Evolutionary conservation across 2,329 filamentous ascomycete genomes (phyloP).

Genomic region (Microdochium trichocladiopsis): DNA sequence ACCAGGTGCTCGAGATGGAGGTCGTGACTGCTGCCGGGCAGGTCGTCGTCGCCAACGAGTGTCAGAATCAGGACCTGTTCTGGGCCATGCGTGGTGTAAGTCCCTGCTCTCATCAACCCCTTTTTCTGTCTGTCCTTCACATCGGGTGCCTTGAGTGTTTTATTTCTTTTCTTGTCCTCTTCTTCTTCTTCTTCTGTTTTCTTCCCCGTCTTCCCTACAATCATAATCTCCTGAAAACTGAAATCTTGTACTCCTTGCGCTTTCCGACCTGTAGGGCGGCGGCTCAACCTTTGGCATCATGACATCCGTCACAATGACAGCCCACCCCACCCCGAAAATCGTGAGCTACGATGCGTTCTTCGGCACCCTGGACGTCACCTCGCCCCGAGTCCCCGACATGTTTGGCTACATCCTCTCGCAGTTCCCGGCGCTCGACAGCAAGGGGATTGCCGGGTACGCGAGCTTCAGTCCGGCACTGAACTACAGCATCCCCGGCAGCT

Average conservation of each 20-base stretch:
- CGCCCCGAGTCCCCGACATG: slow-evolving; percentile 34
- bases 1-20: slow-evolving; percentile 53
- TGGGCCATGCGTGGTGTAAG: slow-evolving; percentile 55
- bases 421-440: slow-evolving; percentile 38
- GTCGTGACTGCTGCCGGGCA: slow-evolving; percentile 45
- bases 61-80: slow-evolving; percentile 49
- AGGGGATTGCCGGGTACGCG: slow-evolving; percentile 44
- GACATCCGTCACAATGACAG: slow-evolving; percentile 47
- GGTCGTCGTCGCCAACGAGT: slow-evolving; percentile 42
- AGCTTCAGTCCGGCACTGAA: slow-evolving; percentile 23
- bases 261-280: slow-evolving; percentile 33
- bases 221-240: no score
- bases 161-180: no score
- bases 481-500: slow-evolving; percentile 27
- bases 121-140: neutral
- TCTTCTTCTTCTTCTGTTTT: neutral
- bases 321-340: slow-evolving; percentile 30
- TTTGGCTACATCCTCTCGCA: slow-evolving; percentile 37
- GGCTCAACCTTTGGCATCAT: slow-evolving; percentile 56
- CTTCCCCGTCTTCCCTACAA: no score
- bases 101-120: neutral
- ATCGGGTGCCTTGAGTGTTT: no score
- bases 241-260: no score
- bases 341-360: slow-evolving; percentile 17
- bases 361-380: slow-evolving; percentile 17